phyloP scores from a whole-genome alignment of 1,139 yeast genomes.

The Geotrichum europaeum region DNA sequence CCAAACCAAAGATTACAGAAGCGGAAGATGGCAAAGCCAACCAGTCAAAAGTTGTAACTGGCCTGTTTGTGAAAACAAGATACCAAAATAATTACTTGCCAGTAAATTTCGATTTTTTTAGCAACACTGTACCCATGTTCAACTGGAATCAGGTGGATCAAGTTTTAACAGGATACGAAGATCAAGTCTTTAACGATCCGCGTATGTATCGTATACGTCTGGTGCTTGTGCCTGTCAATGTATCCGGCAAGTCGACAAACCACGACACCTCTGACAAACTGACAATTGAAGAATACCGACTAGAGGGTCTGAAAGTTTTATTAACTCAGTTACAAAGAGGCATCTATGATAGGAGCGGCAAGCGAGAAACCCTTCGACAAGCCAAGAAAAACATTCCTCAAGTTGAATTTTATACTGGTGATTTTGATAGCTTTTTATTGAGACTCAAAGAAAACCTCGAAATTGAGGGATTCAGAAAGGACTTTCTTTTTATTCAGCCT shows the following conservation, averaged over 20 bases:
- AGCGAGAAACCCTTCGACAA: slow-evolving; percentile 29
- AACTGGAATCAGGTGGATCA: slow-evolving; percentile 95
- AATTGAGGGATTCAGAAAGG: slow-evolving; percentile 21
- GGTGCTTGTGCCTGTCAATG: slow-evolving; percentile 68
- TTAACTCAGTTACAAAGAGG: slow-evolving; percentile 63
- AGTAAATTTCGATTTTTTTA: slow-evolving; percentile 48
- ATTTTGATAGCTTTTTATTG: slow-evolving; percentile 59
- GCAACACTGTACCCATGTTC: slow-evolving; percentile 47
- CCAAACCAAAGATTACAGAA: background rate
- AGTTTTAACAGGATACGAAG: slow-evolving; percentile 82
- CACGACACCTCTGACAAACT: slow-evolving; percentile 44
- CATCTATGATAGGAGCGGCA: slow-evolving; percentile 41
- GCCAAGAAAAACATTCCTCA: slow-evolving; percentile 60
- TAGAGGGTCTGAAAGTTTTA: slow-evolving; percentile 77
- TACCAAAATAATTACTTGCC: slow-evolving; percentile 64
- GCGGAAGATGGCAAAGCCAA: slow-evolving; percentile 11
- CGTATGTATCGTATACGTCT: slow-evolving; percentile 68
- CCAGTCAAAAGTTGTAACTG: slow-evolving; percentile 19
- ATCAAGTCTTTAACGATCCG: slow-evolving; percentile 50
- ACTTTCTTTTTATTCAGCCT: slow-evolving; percentile 35
- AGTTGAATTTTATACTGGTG: slow-evolving; percentile 82
- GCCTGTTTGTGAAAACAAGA: slow-evolving; percentile 66
- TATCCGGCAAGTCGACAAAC: slow-evolving; percentile 38
- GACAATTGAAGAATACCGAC: slow-evolving; percentile 73
- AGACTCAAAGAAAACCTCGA: slow-evolving; percentile 36